Evolutionary conservation across 371 early-diverging fungal genomes (phyloP).

Genomic region (Syncephalastrum racemosum): DNA sequence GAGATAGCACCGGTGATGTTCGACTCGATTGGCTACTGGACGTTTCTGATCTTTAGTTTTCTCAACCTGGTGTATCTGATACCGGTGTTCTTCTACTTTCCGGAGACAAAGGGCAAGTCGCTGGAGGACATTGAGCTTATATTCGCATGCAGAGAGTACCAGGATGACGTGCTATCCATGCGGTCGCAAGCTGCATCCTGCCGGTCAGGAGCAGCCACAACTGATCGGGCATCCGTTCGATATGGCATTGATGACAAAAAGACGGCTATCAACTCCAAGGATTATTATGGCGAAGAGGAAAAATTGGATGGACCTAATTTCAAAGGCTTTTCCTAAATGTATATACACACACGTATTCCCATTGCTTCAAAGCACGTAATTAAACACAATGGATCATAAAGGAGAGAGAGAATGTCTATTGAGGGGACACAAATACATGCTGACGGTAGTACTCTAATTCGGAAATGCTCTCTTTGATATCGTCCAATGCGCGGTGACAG

Average conservation of each 20-base stretch:
- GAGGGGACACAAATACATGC: conserved; percentile 44
- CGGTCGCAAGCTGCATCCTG: conserved; percentile 22
- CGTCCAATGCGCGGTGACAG: conserved; percentile 83
- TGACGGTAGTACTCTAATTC: conserved; percentile 79
- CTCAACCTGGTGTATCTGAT: conserved; percentile 21
- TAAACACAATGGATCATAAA: conserved; percentile 16
- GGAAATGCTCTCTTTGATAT: conserved; percentile 87
- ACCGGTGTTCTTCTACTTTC: conserved; percentile 54
- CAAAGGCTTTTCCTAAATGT: no score
- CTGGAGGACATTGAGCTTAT: conserved; percentile 57
- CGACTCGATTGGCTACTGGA: conserved; percentile 11
- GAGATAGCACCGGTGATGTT: conserved; percentile 20
- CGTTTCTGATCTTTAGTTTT: conserved; percentile 39
- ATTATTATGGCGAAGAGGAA: no score
- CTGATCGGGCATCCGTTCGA: no score
- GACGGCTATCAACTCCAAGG: no score
- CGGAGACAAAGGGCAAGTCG: conserved; percentile 76
- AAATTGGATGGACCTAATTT: no score
- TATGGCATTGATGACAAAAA: no score
- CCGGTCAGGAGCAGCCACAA: no score
- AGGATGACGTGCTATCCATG: conserved; percentile 37
- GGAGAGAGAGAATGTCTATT: not conserved
- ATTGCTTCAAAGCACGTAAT: conserved; percentile 20
- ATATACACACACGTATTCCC: not conserved
- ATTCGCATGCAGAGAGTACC: conserved; percentile 32